A percentile compares a stretch with the other conserved stretches of the same genome.
These are phyloP conservation scores for Hypoxylon sp. DNA, from an alignment of 2,329 filamentous ascomycete genomes.

Conservation along the genomic window DNA sequence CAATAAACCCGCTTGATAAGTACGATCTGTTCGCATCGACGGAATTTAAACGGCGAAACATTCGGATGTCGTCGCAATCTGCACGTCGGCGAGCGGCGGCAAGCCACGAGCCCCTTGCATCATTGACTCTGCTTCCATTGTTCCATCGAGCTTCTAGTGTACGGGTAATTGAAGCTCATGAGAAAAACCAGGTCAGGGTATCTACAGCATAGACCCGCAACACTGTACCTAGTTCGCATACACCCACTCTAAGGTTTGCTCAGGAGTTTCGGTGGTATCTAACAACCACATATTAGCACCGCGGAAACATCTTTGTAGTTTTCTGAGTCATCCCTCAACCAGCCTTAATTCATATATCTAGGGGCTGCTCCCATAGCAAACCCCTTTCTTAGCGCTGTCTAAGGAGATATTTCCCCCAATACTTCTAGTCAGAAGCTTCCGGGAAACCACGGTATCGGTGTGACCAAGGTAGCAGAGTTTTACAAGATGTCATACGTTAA, in stretches of 20 bases:
- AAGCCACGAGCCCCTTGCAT: constrained; percentile 46
- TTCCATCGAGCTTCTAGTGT: constrained; percentile 45
- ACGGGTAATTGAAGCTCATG: constrained; percentile 35
- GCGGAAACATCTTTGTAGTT: not conserved
- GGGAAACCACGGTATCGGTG: constrained; percentile 33
- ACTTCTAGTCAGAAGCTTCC: constrained; percentile 3
- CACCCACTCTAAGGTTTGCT: not conserved
- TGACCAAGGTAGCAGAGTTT: constrained; percentile 21
- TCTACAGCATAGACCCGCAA: constrained; percentile 35
- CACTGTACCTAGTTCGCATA: constrained; percentile 9
- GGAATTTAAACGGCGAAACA: constrained; percentile 24
- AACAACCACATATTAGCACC: constrained; percentile 9
- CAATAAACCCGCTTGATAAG: constrained; percentile 13
- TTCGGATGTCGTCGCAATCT: constrained; percentile 36
- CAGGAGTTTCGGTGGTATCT: not conserved
- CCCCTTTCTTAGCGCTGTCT: not conserved
- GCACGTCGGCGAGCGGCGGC: constrained; percentile 41
- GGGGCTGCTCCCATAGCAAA: not conserved
- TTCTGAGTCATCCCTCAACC: not conserved
- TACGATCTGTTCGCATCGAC: constrained; percentile 6
- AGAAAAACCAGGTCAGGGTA: constrained; percentile 13
- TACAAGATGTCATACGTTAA: constrained; percentile 34
- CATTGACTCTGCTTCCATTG: constrained; percentile 32
- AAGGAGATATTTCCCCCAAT: too few species aligned
- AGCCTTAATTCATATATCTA: not conserved